Evolutionary conservation across 345 rosid genomes (phyloP).

Genomic region (Brassica cretica): DNA sequence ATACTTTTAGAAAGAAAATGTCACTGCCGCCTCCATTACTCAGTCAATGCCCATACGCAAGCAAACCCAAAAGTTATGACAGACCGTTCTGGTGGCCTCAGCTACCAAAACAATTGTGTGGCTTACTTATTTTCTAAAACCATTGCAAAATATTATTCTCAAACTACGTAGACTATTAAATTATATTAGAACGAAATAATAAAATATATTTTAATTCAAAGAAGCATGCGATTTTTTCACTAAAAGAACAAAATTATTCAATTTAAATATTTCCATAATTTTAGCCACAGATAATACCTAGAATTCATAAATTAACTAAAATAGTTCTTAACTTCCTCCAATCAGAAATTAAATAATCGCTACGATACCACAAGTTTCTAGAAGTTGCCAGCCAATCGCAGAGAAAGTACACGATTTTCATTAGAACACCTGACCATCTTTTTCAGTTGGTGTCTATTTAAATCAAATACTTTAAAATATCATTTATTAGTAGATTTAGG

Average conservation of each 20-base stretch:
- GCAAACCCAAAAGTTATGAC: slow-evolving; percentile 22
- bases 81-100: slow-evolving; percentile 3
- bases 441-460: slow-evolving; percentile 26
- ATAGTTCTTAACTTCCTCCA: background rate
- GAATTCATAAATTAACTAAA: background rate
- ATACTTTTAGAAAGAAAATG: background rate
- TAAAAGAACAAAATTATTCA: background rate
- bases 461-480: background rate
- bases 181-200: background rate
- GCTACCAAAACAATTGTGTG: slow-evolving; percentile 9
- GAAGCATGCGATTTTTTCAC: background rate
- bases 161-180: background rate
- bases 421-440: slow-evolving; percentile 18
- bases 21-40: background rate
- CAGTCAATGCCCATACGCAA: slow-evolving; percentile 2
- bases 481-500: background rate
- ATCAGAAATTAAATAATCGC: background rate
- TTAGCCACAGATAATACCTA: background rate
- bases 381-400: background rate
- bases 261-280: background rate
- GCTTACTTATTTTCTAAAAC: background rate
- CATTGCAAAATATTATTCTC: background rate
- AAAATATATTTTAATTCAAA: background rate
- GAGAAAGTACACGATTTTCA: slow-evolving; percentile 32
- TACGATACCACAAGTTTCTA: background rate